A percentile compares a stretch with the other conserved stretches of the same genome.
Conservation (phyloP, 768 basidiomycete genomes). For the Suillus luteus region DNA sequence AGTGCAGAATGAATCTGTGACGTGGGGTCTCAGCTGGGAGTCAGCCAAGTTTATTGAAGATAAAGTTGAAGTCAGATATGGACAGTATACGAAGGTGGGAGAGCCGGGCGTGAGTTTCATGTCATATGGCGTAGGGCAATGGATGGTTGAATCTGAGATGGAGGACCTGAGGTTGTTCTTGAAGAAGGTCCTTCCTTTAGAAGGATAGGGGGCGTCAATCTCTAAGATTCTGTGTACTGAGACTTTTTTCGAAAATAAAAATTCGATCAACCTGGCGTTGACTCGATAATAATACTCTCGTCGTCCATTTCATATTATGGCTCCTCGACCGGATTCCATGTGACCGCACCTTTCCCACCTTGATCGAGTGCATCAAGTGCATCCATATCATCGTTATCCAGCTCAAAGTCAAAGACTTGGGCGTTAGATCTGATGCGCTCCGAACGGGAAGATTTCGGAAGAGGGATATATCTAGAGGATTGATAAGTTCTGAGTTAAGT, state of each 20-base stretch:
- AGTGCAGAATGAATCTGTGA: slow-evolving; percentile 67
- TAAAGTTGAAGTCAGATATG: slow-evolving; percentile 44
- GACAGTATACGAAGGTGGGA: slow-evolving; percentile 9
- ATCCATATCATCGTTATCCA: slow-evolving; percentile 62
- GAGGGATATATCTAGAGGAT: slow-evolving; percentile 58
- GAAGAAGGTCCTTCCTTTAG: slow-evolving; percentile 50
- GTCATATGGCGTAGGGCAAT: slow-evolving; percentile 68
- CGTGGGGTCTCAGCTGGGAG: slow-evolving; percentile 47
- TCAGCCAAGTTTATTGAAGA: slow-evolving; percentile 59
- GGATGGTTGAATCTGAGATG: slow-evolving; percentile 60
- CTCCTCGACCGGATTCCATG: slow-evolving; percentile 78
- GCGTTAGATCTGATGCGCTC: slow-evolving; percentile 72
- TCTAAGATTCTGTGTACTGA: neutral
- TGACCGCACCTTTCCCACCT: slow-evolving; percentile 68
- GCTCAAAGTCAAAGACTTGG: slow-evolving; percentile 71
- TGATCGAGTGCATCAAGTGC: slow-evolving; percentile 66
- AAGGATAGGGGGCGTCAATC: neutral
- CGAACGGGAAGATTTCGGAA: slow-evolving; percentile 75
- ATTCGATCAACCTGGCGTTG: neutral
- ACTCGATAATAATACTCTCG: neutral
- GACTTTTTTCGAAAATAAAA: neutral
- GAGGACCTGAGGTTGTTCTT: slow-evolving; percentile 68
- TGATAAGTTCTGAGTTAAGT: slow-evolving; percentile 5
- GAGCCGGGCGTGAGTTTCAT: slow-evolving; percentile 58
- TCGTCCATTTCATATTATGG: slow-evolving; percentile 9